A percentile compares a stretch with the other conserved stretches of the same genome.
These are phyloP conservation scores for Onygenales sp. DNA, from an alignment of 2,329 filamentous ascomycete species.

Conservation along the genomic window DNA sequence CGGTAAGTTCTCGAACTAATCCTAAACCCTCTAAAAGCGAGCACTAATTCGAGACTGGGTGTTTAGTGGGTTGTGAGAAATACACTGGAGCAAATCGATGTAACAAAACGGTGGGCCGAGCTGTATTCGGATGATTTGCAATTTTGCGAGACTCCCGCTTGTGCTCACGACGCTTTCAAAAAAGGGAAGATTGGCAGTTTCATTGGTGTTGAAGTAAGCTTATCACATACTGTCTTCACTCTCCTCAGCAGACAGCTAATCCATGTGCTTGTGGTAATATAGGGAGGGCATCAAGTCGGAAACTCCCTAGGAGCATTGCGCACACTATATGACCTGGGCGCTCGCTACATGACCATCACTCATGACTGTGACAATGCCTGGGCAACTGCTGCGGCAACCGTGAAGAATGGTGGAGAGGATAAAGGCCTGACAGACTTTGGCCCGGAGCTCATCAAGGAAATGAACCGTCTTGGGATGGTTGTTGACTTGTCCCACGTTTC, in stretches of 20 bases:
- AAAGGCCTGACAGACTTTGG: conserved; percentile 17
- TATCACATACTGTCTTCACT: neutral
- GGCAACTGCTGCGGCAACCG: conserved; percentile 16
- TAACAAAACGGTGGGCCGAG: conserved; percentile 15
- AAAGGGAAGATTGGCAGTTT: conserved; percentile 15
- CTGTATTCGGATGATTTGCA: conserved; percentile 16
- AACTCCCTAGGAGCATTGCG: conserved; percentile 14
- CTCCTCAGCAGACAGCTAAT: neutral
- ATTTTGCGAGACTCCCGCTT: conserved; percentile 15
- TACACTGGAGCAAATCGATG: conserved; percentile 21
- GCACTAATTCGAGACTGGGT: neutral
- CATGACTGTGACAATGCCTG: conserved; percentile 23
- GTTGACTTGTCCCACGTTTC: conserved; percentile 20
- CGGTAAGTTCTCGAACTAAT: conserved; percentile 3
- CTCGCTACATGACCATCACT: conserved; percentile 18
- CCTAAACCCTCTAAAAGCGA: neutral
- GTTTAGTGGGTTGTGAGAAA: conserved; percentile 7
- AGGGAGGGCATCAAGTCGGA: conserved; percentile 20
- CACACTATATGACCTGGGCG: conserved; percentile 12
- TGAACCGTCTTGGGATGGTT: conserved; percentile 22
- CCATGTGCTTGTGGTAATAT: neutral
- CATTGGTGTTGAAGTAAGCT: conserved; percentile 15
- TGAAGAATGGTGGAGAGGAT: conserved; percentile 10
- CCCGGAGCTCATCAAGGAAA: conserved; percentile 15
- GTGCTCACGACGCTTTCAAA: conserved; percentile 14